Evolutionary conservation across 768 basidiomycete species (phyloP).

Genomic region (Pleurotus ostreatus): DNA sequence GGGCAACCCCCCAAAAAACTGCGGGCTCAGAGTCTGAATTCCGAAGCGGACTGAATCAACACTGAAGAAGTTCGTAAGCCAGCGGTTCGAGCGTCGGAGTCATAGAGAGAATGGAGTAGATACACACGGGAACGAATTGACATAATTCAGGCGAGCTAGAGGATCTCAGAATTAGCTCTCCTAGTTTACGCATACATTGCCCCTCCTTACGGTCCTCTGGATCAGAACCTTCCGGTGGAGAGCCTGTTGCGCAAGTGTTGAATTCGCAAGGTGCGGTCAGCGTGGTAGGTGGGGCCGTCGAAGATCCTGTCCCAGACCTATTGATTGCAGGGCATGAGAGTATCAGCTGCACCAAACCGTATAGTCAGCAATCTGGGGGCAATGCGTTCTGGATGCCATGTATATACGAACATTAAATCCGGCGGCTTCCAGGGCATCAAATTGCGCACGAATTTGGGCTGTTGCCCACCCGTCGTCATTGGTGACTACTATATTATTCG

Average conservation of each 20-base stretch:
- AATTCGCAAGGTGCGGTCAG: conserved; percentile 30
- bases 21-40: conserved; percentile 23
- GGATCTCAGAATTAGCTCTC: no score
- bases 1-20: conserved; percentile 21
- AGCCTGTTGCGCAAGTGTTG: conserved; percentile 28
- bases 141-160: conserved; percentile 27
- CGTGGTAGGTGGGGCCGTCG: conserved; percentile 20
- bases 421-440: conserved; percentile 21
- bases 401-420: conserved; percentile 22
- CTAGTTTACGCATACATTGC: no score
- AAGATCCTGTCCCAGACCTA: conserved; percentile 31
- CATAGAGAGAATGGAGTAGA: not conserved
- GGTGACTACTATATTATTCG: conserved; percentile 7
- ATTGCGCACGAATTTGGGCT: conserved; percentile 28
- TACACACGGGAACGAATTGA: conserved; percentile 30
- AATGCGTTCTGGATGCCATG: not conserved
- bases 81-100: no score
- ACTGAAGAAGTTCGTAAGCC: conserved; percentile 4
- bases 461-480: conserved; percentile 27
- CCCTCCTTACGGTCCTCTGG: conserved; percentile 18
- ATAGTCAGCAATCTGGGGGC: not conserved
- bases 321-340: conserved; percentile 32
- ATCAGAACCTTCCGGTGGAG: conserved; percentile 30
- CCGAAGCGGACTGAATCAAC: conserved; percentile 26
- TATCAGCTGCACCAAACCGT: conserved; percentile 21